Evolutionary conservation across 2,329 filamentous ascomycete genomes (phyloP).

Genomic region (Fusarium lyarnte): DNA sequence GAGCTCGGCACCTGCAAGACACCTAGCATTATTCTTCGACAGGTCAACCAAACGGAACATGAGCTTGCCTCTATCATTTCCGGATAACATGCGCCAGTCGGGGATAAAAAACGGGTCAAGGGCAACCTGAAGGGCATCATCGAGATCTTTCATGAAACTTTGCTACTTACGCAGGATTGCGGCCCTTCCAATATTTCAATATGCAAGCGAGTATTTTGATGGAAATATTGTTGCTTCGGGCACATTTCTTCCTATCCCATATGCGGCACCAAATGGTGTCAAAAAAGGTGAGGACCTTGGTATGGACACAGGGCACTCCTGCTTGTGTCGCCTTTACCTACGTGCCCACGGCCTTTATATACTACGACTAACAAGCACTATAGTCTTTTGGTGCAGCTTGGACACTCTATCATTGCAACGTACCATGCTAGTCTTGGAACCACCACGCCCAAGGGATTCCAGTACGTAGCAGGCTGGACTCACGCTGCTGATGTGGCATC

Average conservation of each 20-base stretch:
- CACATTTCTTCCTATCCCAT: neutral
- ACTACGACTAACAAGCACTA: neutral
- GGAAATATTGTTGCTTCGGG: neutral
- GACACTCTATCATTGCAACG: neutral
- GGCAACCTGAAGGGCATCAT: neutral
- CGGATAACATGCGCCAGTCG: neutral
- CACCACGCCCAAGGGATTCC: neutral
- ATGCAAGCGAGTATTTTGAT: neutral
- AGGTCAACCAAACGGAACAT: neutral
- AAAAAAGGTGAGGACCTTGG: neutral
- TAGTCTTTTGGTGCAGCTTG: neutral
- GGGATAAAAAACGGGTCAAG: neutral
- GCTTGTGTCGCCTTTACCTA: neutral
- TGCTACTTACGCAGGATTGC: neutral
- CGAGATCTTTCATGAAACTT: neutral
- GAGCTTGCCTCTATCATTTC: neutral
- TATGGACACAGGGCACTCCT: neutral
- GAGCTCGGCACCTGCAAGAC: neutral
- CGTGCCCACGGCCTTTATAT: neutral
- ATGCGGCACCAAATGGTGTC: neutral
- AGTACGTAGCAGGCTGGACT: too few species aligned
- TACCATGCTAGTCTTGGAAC: neutral
- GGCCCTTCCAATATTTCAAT: neutral
- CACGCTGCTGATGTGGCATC: too few species aligned
- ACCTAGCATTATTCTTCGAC: neutral